Percentiles rank a stretch among this genome's conserved stretches.
Evolutionary conservation across 345 rosid genomes (phyloP).

Genomic region (Laguncularia racemosa): DNA sequence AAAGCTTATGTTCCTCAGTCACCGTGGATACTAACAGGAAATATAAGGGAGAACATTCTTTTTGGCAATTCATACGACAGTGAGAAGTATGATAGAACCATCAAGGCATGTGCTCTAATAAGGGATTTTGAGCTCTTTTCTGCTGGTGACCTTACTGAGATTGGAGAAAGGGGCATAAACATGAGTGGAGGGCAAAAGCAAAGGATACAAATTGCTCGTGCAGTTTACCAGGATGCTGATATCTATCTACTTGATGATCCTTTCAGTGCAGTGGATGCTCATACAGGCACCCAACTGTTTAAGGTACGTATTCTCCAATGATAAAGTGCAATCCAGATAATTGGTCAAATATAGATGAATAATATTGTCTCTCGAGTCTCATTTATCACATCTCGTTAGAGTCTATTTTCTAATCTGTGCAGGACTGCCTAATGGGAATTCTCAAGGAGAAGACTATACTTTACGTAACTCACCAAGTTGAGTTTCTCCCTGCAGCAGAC

Average conservation of each 20-base stretch:
- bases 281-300: slow-evolving; percentile 86
- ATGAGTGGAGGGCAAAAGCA: slow-evolving; percentile 99
- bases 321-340: background rate
- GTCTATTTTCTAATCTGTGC: slow-evolving; percentile 6
- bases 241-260: slow-evolving; percentile 88
- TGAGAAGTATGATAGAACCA: slow-evolving; percentile 47
- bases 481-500: slow-evolving; percentile 94
- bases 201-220: slow-evolving; percentile 89
- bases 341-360: background rate
- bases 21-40: slow-evolving; percentile 85
- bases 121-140: slow-evolving; percentile 84
- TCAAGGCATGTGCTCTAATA: slow-evolving; percentile 67
- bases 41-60: slow-evolving; percentile 73
- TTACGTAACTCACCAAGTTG: slow-evolving; percentile 95
- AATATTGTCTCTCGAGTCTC: no score
- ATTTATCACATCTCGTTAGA: no score
- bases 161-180: slow-evolving; percentile 94
- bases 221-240: slow-evolving; percentile 89
- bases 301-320: slow-evolving; percentile 23
- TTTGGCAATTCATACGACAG: slow-evolving; percentile 59
- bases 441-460: slow-evolving; percentile 67
- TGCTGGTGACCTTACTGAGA: slow-evolving; percentile 75
- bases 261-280: slow-evolving; percentile 97
- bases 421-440: slow-evolving; percentile 90
- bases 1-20: slow-evolving; percentile 87